phyloP scores from a whole-genome alignment of 768 basidiomycete species.

The Sistotremastrum suecicum region DNA sequence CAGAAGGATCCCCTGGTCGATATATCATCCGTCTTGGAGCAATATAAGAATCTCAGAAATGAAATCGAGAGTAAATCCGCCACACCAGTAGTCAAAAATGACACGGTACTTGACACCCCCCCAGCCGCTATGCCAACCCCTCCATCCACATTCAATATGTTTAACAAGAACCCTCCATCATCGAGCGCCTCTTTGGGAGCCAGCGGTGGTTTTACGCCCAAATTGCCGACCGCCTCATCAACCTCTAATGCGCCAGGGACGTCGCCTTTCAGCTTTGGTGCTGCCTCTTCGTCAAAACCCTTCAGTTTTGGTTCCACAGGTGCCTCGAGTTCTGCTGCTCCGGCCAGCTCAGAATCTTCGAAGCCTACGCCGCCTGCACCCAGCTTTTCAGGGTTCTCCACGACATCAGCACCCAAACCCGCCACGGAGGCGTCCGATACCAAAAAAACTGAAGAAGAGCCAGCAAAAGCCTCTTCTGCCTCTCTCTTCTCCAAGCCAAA shows the following conservation, averaged over 20 bases:
- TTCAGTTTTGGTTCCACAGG: no score
- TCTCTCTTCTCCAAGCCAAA: no score
- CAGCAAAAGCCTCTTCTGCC: neutral
- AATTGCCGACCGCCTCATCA: neutral
- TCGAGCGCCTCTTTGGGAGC: neutral
- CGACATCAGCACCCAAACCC: neutral
- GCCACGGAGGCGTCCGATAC: neutral
- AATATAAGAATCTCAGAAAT: conserved; percentile 43
- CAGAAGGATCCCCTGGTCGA: conserved; percentile 63
- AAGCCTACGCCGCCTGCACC: neutral
- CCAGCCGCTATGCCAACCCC: conserved; percentile 4
- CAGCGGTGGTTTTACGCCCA: conserved; percentile 13
- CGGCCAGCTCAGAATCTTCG: no score
- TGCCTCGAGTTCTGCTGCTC: no score
- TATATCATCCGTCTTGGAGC: conserved; percentile 36
- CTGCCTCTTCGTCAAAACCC: neutral
- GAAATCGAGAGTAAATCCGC: conserved; percentile 41
- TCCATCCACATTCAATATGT: conserved; percentile 2
- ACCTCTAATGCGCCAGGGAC: neutral
- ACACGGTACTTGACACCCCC: neutral
- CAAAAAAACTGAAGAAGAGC: neutral
- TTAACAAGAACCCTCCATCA: neutral
- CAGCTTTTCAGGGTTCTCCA: neutral
- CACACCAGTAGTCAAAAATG: conserved; percentile 17
- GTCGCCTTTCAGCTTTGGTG: conserved; percentile 7